phyloP scores from a whole-genome alignment of 2,329 filamentous ascomycete genomes.

The Sporothrix euskadiensis region DNA sequence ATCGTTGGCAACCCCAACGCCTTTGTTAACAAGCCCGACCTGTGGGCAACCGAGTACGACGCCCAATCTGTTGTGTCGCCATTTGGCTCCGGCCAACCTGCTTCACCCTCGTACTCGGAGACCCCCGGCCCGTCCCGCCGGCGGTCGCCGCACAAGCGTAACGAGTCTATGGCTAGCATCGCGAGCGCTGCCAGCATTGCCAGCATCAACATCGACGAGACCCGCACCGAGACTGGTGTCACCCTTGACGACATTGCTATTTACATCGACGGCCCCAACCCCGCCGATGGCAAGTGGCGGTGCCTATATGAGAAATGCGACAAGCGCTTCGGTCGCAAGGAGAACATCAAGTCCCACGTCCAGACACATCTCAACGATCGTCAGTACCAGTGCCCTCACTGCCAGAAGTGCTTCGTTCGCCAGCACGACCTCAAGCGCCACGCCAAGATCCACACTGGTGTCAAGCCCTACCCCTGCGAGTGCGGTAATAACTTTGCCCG shows the following conservation, averaged over 20 bases:
- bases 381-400: conserved; percentile 91
- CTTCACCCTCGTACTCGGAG: conserved; percentile 27
- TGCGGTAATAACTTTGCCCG: conserved; percentile 94
- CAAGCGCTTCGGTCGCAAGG: conserved; percentile 92
- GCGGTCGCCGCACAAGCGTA: conserved; percentile 52
- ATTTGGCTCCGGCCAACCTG: conserved; percentile 21
- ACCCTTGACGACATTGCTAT: conserved; percentile 79
- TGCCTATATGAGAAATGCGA: conserved; percentile 74
- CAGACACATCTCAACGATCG: conserved; percentile 97
- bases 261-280: conserved; percentile 72
- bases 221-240: conserved; percentile 76
- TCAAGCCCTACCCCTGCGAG: conserved; percentile 92
- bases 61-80: conserved; percentile 32
- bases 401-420: conserved; percentile 92
- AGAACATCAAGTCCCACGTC: conserved; percentile 98
- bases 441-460: conserved; percentile 93
- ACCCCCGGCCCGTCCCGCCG: conserved; percentile 37
- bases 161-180: conserved; percentile 60
- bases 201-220: conserved; percentile 64
- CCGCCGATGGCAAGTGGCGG: conserved; percentile 74
- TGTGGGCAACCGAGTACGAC: conserved; percentile 39
- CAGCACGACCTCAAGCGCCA: conserved; percentile 97
- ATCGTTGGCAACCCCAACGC: conserved; percentile 38
- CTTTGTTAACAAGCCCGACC: conserved; percentile 49
- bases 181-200: conserved; percentile 58